phyloP scores from a whole-genome alignment of 345 rosid species.

The Xanthoceras sorbifolium region DNA sequence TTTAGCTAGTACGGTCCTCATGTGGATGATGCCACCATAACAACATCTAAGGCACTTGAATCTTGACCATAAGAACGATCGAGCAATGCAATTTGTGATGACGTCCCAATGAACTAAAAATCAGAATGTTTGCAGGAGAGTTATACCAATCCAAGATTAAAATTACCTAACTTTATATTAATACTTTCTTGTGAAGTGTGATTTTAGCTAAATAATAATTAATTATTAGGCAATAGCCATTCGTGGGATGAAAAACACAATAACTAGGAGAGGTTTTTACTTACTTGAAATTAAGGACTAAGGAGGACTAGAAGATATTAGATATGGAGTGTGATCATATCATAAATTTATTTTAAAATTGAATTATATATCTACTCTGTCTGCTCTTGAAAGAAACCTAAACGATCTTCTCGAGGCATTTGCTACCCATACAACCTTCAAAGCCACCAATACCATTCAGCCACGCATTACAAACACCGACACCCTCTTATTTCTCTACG shows the following conservation, averaged over 20 bases:
- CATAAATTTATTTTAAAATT: neutral
- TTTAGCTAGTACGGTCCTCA: no score
- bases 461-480: constrained; percentile 37
- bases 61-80: no score
- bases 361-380: constrained; percentile 15
- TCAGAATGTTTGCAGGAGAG: no score
- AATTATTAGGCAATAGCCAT: neutral
- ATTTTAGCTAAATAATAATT: no score
- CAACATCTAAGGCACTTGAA: no score
- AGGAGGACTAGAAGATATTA: neutral
- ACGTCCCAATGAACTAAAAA: no score
- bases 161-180: no score
- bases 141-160: no score
- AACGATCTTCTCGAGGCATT: constrained; percentile 37
- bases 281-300: no score
- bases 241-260: neutral
- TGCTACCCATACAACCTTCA: constrained; percentile 44
- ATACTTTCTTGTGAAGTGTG: no score
- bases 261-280: neutral
- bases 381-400: constrained; percentile 35
- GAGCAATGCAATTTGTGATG: no score
- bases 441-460: constrained; percentile 13
- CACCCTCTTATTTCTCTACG: constrained; percentile 44
- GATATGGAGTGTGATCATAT: neutral
- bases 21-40: no score